A percentile compares a stretch with the other conserved stretches of the same genome.
These are phyloP conservation scores for Sarocladium strictum DNA, from an alignment of 2,329 filamentous ascomycete genomes.

Conservation along the genomic window DNA sequence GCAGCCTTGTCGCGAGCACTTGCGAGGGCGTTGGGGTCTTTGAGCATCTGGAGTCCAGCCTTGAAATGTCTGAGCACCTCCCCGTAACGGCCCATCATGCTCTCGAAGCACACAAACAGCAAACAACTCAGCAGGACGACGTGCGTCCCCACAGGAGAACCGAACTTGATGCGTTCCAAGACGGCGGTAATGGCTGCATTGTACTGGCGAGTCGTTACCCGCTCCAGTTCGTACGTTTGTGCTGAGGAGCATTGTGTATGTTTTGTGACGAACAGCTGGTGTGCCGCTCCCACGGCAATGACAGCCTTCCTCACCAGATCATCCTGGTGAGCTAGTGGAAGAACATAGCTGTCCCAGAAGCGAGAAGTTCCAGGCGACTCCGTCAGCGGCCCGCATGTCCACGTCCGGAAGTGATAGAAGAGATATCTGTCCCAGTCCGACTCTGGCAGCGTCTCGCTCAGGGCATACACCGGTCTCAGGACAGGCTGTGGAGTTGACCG, in stretches of 20 bases:
- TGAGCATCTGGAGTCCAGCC: constrained; percentile 12
- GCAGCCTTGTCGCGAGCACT: neutral
- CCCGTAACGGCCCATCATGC: constrained; percentile 16
- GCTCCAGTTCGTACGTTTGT: constrained; percentile 10
- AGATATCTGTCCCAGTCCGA: constrained; percentile 11
- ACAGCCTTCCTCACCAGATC: constrained; percentile 14
- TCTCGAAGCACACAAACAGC: constrained; percentile 18
- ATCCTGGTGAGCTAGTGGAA: constrained; percentile 14
- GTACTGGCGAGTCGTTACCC: constrained; percentile 17
- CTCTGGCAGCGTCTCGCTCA: neutral
- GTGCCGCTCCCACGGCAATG: constrained; percentile 15
- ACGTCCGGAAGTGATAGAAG: constrained; percentile 16
- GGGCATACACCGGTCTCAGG: neutral
- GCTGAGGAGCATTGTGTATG: neutral
- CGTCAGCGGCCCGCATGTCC: constrained; percentile 15
- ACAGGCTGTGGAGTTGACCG: neutral
- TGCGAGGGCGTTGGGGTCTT: neutral
- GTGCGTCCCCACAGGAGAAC: constrained; percentile 13
- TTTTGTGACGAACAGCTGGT: constrained; percentile 15
- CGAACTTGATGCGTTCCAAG: constrained; percentile 14
- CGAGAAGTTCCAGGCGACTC: constrained; percentile 12
- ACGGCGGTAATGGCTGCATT: constrained; percentile 17
- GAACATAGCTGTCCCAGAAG: constrained; percentile 13
- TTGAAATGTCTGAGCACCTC: constrained; percentile 17
- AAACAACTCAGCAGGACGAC: constrained; percentile 17